Evolutionary conservation across 2,329 filamentous ascomycete genomes (phyloP).

Genomic region (Colletotrichum camelliae): DNA sequence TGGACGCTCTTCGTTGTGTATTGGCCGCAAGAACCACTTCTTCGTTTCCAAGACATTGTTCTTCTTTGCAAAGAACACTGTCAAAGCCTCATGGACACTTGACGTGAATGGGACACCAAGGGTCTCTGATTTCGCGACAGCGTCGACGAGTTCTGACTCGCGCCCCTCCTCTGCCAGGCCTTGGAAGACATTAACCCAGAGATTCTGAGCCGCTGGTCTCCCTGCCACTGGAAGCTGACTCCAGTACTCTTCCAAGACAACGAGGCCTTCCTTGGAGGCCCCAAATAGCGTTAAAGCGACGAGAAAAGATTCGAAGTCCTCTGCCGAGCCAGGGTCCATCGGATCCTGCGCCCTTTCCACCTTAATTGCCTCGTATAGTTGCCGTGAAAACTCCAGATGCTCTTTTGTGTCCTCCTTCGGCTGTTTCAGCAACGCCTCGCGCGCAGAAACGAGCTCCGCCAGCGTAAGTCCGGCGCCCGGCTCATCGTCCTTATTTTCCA

Average conservation of each 20-base stretch:
- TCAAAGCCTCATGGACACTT: conserved; percentile 58
- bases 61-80: conserved; percentile 65
- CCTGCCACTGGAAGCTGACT: conserved; percentile 1
- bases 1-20: conserved; percentile 44
- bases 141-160: conserved; percentile 61
- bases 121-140: conserved; percentile 56
- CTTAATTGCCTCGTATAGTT: conserved; percentile 42
- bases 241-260: conserved; percentile 32
- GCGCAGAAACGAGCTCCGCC: conserved; percentile 49
- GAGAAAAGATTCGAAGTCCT: conserved; percentile 50
- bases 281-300: conserved; percentile 59
- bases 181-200: conserved; percentile 58
- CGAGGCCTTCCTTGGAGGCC: conserved; percentile 57
- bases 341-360: conserved; percentile 18
- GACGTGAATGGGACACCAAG: conserved; percentile 50
- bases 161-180: conserved; percentile 68
- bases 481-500: conserved; percentile 38
- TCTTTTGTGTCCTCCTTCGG: conserved; percentile 48
- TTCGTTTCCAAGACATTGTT: conserved; percentile 67
- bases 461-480: conserved; percentile 37
- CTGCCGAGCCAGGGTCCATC: conserved; percentile 8
- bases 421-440: conserved; percentile 46
- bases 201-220: conserved; percentile 30
- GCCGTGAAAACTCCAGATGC: conserved; percentile 53
- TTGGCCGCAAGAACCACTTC: conserved; percentile 67